Percentiles rank a stretch among this genome's conserved stretches.
These are phyloP conservation scores for Tetrapisispora arboricola DNA, from an alignment of 805 yeast species.

Conservation along the genomic window DNA sequence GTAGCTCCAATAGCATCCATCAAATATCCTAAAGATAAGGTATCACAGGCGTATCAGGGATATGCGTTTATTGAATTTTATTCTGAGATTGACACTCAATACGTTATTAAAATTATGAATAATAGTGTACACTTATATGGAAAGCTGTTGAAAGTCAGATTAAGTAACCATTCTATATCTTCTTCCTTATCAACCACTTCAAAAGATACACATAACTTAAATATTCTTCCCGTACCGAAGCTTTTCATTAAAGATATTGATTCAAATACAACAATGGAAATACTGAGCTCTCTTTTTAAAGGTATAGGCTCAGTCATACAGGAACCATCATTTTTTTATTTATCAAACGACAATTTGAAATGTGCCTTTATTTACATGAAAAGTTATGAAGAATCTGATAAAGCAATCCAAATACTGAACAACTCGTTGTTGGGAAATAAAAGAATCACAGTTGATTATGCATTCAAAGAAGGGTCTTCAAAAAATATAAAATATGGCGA, in stretches of 20 bases:
- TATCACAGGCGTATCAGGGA: slow-evolving; percentile 66
- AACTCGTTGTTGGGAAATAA: slow-evolving; percentile 61
- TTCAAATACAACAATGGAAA: slow-evolving; percentile 51
- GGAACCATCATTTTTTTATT: slow-evolving; percentile 36
- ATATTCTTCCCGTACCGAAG: slow-evolving; percentile 44
- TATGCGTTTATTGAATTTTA: slow-evolving; percentile 77
- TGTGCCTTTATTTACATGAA: slow-evolving; percentile 58
- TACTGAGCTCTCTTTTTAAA: slow-evolving; percentile 40
- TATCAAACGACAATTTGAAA: slow-evolving; percentile 40
- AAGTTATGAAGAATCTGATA: slow-evolving; percentile 58
- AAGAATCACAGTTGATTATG: slow-evolving; percentile 53
- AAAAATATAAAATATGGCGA: slow-evolving; percentile 62
- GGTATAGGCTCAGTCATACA: slow-evolving; percentile 55
- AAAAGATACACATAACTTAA: slow-evolving; percentile 8
- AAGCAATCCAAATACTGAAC: slow-evolving; percentile 58
- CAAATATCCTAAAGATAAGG: slow-evolving; percentile 70
- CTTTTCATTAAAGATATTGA: slow-evolving; percentile 62
- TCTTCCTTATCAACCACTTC: slow-evolving; percentile 6
- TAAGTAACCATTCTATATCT: slow-evolving; percentile 19
- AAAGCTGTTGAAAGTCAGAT: slow-evolving; percentile 48
- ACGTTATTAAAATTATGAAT: slow-evolving; percentile 48
- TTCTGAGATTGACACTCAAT: slow-evolving; percentile 53
- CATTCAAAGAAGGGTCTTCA: slow-evolving; percentile 49
- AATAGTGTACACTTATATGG: slow-evolving; percentile 49
- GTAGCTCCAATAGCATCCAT: slow-evolving; percentile 67